Evolutionary conservation across 495 filamentous ascomycete genomes (phyloP).

Genomic region (Trichodelitschia bisporula): DNA sequence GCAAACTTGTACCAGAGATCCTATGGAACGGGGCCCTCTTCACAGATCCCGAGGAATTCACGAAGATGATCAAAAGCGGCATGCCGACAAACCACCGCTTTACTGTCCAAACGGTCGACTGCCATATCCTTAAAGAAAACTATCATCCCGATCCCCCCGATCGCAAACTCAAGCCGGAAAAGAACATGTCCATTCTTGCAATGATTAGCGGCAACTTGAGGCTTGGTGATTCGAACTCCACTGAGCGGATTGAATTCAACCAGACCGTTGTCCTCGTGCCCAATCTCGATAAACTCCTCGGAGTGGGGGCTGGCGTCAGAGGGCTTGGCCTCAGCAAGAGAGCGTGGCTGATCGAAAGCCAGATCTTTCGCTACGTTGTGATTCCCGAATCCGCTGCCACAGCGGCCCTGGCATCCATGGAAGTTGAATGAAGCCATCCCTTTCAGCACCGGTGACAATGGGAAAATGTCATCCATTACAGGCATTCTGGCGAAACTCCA

Average conservation of each 20-base stretch:
- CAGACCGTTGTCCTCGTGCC: slow-evolving; percentile 59
- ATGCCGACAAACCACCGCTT: slow-evolving; percentile 34
- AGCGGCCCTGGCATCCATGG: too few species aligned
- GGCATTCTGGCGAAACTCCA: too few species aligned
- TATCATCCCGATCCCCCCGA: slow-evolving; percentile 22
- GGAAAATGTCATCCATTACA: too few species aligned
- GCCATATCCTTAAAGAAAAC: slow-evolving; percentile 45
- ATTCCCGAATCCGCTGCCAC: too few species aligned
- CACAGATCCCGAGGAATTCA: slow-evolving; percentile 27
- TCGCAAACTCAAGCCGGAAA: slow-evolving; percentile 11
- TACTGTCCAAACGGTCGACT: slow-evolving; percentile 43
- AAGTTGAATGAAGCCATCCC: too few species aligned
- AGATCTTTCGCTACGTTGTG: slow-evolving; percentile 33
- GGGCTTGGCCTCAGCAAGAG: slow-evolving; percentile 18
- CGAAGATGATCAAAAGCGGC: slow-evolving; percentile 32
- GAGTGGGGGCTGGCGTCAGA: slow-evolving; percentile 19
- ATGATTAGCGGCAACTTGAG: slow-evolving; percentile 41
- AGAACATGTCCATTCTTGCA: slow-evolving; percentile 43
- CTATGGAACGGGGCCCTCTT: slow-evolving; percentile 41
- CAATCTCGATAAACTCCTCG: too few species aligned
- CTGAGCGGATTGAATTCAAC: slow-evolving; percentile 37
- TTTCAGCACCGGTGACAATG: too few species aligned
- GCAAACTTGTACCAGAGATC: slow-evolving; percentile 24
- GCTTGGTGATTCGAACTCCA: slow-evolving; percentile 29
- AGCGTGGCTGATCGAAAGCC: slow-evolving; percentile 44